Percentiles rank a stretch among this genome's conserved stretches.
Conservation (phyloP, 2,329 filamentous ascomycete species). For the Xylaria sp. region DNA sequence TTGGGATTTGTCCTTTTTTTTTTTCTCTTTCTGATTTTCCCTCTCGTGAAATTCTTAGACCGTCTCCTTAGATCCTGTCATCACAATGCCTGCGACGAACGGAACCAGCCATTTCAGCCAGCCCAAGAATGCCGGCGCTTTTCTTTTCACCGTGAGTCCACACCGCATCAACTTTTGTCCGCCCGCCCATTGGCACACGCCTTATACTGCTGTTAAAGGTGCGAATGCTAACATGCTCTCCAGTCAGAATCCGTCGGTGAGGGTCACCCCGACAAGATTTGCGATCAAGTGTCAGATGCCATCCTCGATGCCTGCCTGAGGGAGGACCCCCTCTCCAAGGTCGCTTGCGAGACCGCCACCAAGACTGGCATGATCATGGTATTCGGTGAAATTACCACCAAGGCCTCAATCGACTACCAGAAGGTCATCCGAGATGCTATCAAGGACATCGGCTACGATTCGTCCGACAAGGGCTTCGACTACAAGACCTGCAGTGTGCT, state of each 20-base stretch:
- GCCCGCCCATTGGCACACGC: neutral
- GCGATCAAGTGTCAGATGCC: constrained; percentile 98
- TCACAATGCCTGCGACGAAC: constrained; percentile 70
- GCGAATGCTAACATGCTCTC: constrained; percentile 37
- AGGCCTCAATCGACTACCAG: constrained; percentile 96
- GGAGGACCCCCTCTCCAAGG: constrained; percentile 97
- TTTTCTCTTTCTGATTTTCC: constrained; percentile 11
- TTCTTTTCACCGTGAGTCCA: constrained; percentile 80
- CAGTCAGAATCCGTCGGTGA: constrained; percentile 89
- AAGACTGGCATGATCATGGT: constrained; percentile 99
- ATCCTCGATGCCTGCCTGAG: constrained; percentile 97
- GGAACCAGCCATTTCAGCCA: constrained; percentile 55
- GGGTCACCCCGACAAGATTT: constrained; percentile 96
- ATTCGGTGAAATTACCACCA: constrained; percentile 98
- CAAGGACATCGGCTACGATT: constrained; percentile 99
- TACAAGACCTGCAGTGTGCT: constrained; percentile 99
- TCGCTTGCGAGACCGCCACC: constrained; percentile 98
- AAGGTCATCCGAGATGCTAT: constrained; percentile 93
- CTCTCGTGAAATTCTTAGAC: constrained; percentile 33
- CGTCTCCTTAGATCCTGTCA: constrained; percentile 32
- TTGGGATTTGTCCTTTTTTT: constrained; percentile 34
- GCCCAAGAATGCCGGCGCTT: constrained; percentile 73
- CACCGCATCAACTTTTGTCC: neutral
- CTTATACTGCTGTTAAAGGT: neutral
- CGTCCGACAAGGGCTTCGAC: constrained; percentile 97